A percentile compares a stretch with the other conserved stretches of the same genome.
Conservation (phyloP, 176 grass and related monocot genomes). For the Otatea glauca region DNA sequence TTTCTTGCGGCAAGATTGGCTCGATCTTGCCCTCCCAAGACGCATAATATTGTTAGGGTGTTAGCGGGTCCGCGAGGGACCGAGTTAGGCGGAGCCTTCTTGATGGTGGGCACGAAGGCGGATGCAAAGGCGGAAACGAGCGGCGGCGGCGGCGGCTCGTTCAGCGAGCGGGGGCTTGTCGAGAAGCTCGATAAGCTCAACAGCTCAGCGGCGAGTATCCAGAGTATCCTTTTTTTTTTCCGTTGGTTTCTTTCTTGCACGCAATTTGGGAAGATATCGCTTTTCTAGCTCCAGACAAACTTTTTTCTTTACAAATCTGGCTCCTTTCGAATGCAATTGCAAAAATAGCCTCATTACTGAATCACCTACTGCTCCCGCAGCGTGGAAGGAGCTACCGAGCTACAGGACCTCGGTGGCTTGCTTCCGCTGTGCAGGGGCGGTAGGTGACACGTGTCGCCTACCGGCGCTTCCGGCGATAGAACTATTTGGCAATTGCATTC, state of each 20-base stretch:
- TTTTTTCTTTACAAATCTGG: too few species aligned
- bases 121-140: conserved; percentile 37
- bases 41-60: not conserved
- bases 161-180: conserved; percentile 77
- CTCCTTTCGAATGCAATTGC: too few species aligned
- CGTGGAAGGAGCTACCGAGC: too few species aligned
- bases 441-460: too few species aligned
- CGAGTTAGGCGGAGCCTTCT: not conserved
- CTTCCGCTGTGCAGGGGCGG: too few species aligned
- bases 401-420: too few species aligned
- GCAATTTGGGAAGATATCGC: not conserved
- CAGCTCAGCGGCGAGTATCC: conserved; percentile 86
- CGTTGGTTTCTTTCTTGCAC: conserved; percentile 3
- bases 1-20: not conserved
- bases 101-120: conserved; percentile 48
- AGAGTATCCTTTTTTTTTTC: conserved; percentile 75
- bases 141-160: conserved; percentile 36
- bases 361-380: too few species aligned
- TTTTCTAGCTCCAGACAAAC: too few species aligned
- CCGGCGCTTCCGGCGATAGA: too few species aligned
- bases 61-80: too few species aligned
- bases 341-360: too few species aligned
- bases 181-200: conserved; percentile 94
- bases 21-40: conserved; percentile 2
- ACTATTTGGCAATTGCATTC: too few species aligned